Base-by-base conservation (phyloP, 148 eudicot genomes). In the Silene uniflora region DNA sequence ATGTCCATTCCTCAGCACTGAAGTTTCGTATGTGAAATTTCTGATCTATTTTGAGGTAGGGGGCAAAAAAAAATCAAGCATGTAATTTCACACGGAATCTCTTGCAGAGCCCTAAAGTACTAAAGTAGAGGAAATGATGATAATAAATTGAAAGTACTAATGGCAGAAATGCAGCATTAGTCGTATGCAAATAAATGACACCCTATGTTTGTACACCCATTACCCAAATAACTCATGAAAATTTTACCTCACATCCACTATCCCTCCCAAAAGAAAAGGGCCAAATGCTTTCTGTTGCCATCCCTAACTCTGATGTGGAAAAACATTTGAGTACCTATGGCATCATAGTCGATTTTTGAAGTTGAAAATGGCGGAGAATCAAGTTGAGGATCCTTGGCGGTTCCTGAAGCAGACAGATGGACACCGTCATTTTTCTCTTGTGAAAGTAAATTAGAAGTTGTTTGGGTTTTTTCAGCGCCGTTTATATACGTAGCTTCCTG, bases 291-390 rank as follows among this genome's bases (percentile, higher is more conserved):
- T 70, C 61, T 66, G 58, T 78, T 72, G 84, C 63, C 81, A 80
- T 70, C 76, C 81, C 79, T 77, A 78, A 59, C 75, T 67, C 66
- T 73, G 77, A 82, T 69, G 68, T 75, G 29, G 44, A 78, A 62
- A 80, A 77, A 83, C 55, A 82, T 56, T 81, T 61, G 68, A 81
- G 74, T 82, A 76, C 90, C 90, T 76, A 74, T 72, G 54, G 71
- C 70, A 77, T 77, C 77, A 59, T 70, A 65, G 61, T 84, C 81
- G 64, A 78, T 62, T 75, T 83, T 81, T 64, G 83, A 72, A 75
- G 85, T 77, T 82, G 71, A 49, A 61, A 87, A 76, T 56, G 78
- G 80, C 11, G 89, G 73, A 35, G 78, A 77, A 67, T 83, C 73
- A 65, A 76, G 80, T 75, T 83, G 81, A 63, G 84, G 74, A 69